A percentile compares a stretch with the other conserved stretches of the same genome.
These are phyloP conservation scores for Cubamyces sp. DNA, from an alignment of 768 basidiomycete genomes.

Conservation along the genomic window DNA sequence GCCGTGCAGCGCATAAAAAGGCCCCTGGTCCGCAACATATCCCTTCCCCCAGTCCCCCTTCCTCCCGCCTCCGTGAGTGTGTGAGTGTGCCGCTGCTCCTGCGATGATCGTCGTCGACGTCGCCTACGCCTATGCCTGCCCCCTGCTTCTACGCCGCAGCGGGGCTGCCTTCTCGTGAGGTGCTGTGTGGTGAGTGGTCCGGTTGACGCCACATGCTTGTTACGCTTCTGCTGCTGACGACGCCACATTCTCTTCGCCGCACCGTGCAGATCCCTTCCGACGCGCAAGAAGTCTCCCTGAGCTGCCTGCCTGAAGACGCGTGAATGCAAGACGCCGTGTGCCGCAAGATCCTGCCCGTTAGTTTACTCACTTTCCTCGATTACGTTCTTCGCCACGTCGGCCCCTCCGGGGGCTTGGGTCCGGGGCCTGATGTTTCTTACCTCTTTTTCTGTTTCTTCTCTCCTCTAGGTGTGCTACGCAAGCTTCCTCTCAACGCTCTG, in stretches of 20 bases:
- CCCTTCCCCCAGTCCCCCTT: conserved; percentile 2
- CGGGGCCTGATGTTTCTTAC: conserved; percentile 6
- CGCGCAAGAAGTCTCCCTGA: too few relatives aligned
- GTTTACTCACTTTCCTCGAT: not conserved
- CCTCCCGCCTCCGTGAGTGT: not conserved
- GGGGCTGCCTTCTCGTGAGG: too few relatives aligned
- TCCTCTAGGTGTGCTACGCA: not conserved
- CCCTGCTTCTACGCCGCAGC: too few relatives aligned
- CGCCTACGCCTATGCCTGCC: not conserved
- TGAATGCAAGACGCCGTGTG: not conserved
- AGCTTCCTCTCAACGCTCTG: not conserved
- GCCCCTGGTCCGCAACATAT: conserved; percentile 1
- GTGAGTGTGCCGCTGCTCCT: not conserved
- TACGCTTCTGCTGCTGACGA: not conserved
- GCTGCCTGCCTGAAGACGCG: not conserved
- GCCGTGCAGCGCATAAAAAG: conserved; percentile 9
- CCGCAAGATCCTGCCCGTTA: not conserved
- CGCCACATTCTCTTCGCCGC: not conserved
- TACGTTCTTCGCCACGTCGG: not conserved
- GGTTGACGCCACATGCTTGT: not conserved
- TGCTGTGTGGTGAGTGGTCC: not conserved
- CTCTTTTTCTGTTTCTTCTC: not conserved
- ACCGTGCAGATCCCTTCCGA: not conserved
- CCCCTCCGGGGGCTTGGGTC: conserved; percentile 3
- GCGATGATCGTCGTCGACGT: not conserved